Evolutionary conservation across 768 basidiomycete genomes (phyloP).

Genomic region (Kwoniella sp.): DNA sequence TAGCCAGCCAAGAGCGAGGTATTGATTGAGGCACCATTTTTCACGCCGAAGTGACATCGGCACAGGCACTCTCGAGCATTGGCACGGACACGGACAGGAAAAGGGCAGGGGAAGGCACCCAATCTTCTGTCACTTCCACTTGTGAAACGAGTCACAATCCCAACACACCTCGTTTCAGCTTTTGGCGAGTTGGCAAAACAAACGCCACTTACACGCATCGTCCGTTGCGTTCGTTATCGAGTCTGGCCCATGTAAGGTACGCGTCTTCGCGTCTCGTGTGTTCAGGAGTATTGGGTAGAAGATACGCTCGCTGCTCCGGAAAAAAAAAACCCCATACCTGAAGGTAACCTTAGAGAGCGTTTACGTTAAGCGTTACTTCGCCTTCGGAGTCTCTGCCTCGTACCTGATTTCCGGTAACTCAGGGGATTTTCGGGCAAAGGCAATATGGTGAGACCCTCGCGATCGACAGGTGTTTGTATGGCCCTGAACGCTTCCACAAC

Average conservation of each 20-base stretch:
- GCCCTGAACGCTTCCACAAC: background rate
- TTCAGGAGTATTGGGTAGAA: no score
- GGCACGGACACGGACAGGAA: background rate
- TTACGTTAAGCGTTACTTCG: background rate
- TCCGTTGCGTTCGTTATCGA: background rate
- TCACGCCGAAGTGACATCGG: no score
- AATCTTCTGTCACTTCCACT: no score
- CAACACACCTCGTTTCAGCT: constrained; percentile 3
- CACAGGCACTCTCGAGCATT: no score
- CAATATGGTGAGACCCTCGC: background rate
- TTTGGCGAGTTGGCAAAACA: background rate
- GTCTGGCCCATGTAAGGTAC: background rate
- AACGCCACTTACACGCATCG: background rate
- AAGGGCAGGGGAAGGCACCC: background rate
- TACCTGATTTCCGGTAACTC: background rate
- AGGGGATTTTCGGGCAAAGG: background rate
- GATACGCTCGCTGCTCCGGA: no score
- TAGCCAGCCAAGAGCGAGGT: no score
- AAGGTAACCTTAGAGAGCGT: no score
- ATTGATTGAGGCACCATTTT: no score
- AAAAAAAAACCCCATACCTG: no score
- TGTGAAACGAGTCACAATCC: no score
- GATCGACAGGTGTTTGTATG: background rate
- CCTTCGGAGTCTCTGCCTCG: no score
- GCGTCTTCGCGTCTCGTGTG: no score